Base-by-base conservation (phyloP, 805 yeast species). In the Cephaloascus albidus region DNA sequence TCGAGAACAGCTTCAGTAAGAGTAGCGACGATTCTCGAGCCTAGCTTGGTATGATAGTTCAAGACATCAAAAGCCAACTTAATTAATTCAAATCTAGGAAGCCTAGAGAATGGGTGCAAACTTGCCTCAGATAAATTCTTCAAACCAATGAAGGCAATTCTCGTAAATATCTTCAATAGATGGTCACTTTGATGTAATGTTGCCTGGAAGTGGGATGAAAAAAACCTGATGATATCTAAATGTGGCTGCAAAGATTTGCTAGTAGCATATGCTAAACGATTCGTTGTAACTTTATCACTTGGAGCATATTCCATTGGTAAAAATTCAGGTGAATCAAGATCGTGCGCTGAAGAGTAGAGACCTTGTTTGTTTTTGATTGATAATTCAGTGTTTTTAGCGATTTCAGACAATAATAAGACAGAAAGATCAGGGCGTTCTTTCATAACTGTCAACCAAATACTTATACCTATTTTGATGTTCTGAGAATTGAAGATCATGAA, bases 291-390 rank as follows among this genome's bases (percentile, higher is more conserved):
- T 47, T 77, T 80, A 58, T 83, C 80, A 36, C 94, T 79, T 10
- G 98, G 97, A 1, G 88, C 63, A 50, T 93, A 93, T 45, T 85
- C 93, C 98, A 93, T 93, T 38, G 68, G 70, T 45, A 74, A 61
- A 55, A 68, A 81, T 40, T 81, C 85, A 18, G 90, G 81, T 40
- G 69, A 63, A 1, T 49, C 51, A 4, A 76, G 54, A 54, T 88
- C 95, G 45, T 61, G 60, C 4, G 58, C 49, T 3, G 63, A 67
- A 4, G 81, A 73, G 55, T 74, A 89, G 10, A 90, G 55, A 3
- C 97, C 97, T 33, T 62, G 62, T 20, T 63, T 61, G 23, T 68
- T 60, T 28, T 72, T 68, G 35, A 87, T 74, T 1, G 90, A 72
- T 31, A 61, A 59, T 55, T 80, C 85, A 84, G 94, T 85, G 40